Base-by-base conservation (phyloP, 345 rosid species). In the Dipteronia sinensis region DNA sequence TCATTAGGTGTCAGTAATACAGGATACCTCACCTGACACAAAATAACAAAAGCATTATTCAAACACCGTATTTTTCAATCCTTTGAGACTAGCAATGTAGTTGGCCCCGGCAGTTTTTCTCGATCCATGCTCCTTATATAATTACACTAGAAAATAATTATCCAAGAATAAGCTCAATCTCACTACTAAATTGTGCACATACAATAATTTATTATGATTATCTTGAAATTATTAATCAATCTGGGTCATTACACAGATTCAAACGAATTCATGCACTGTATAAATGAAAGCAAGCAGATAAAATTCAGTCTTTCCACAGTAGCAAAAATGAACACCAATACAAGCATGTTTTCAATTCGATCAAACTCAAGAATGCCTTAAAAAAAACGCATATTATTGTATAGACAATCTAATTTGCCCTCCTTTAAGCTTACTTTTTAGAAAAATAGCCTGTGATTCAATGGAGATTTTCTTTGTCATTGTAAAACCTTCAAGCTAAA, bases 1-100 rank as follows among this genome's bases (percentile, higher is more conserved):
- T 96, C 99, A 67, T 91, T 91, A 77, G 98, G 97, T 79, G 97
- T 93, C 78, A 97, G 83, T 72, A 94, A 86, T 72, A 91, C 95
- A 6, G 96, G 98, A 89, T 94, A 94, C 79, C 97, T 87, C 73
- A 94, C 94, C 97, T 94, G 90, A 69, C 31, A 71, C 71, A 67
- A 66, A 62, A 23, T 22, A 81, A 65, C 20, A 79, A 65, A 66
- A 10, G 38, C 65, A 76, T 56, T 49, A 74, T 65, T 62, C 61
- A 74, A 61, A 47, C 20, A 69, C 72, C 53, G 56, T 12, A 68
- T 7, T 22, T 10, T 47, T 51, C 58, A 58, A 55, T 17, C 15
- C 47, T 66, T 20, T 7, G 6, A 2, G 56, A 47, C n/a, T 4
- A 61, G 20, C 67, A 59, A 63, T 49, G 15, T 38, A 25, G 61